phyloP scores from a whole-genome alignment of 2,329 filamentous ascomycete species.

The Macrophomina phaseolina region DNA sequence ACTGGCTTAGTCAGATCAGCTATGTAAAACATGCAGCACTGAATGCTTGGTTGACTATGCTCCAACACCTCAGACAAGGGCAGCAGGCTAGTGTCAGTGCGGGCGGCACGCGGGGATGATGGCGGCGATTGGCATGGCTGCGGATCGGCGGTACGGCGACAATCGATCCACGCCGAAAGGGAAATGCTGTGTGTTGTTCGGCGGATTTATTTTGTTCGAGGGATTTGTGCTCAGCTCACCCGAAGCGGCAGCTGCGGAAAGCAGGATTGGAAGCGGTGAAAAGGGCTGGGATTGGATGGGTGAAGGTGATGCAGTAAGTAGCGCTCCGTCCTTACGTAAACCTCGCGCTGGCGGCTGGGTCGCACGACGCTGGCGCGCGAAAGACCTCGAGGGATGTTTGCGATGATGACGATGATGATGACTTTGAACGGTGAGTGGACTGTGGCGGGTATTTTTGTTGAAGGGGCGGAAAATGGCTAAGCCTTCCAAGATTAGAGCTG shows the following conservation, averaged over 20 bases:
- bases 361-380: constrained; percentile 8
- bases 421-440: background rate
- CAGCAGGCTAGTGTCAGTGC: background rate
- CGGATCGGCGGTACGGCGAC: background rate
- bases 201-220: constrained; percentile 3
- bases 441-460: background rate
- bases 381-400: background rate
- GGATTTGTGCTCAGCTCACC: constrained; percentile 14
- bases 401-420: background rate
- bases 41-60: background rate
- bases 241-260: constrained; percentile 24
- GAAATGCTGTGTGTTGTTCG: constrained; percentile 1
- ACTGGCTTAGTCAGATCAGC: constrained; percentile 20
- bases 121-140: background rate
- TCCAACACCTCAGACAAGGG: constrained; percentile 5
- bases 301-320: background rate
- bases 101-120: background rate
- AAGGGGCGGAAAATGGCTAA: background rate
- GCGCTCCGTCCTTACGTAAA: constrained; percentile 16
- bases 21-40: constrained; percentile 17
- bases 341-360: background rate
- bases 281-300: background rate
- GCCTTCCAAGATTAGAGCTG: constrained; percentile 15
- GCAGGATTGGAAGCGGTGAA: background rate
- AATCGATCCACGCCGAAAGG: background rate